Conservation (phyloP, 352 stramenopile species). For the Globisporangium abappressorium region DNA sequence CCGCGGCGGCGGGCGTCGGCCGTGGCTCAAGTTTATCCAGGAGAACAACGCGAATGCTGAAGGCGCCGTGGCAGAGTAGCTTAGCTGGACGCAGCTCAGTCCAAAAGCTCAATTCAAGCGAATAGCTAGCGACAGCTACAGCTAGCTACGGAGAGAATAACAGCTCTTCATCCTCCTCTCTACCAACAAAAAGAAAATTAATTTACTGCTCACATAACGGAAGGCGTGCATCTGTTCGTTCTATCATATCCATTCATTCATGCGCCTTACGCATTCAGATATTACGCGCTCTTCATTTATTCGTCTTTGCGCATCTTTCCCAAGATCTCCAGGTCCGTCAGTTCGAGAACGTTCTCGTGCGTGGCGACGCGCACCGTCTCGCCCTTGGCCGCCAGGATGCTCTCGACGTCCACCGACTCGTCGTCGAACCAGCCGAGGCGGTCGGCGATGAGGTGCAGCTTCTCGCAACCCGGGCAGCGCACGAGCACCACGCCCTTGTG, state of each 20-base stretch:
- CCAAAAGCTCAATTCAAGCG: conserved; percentile 1
- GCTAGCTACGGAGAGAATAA: neutral
- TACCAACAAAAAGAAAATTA: conserved; percentile 12
- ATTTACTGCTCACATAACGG: conserved; percentile 21
- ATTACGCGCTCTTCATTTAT: conserved; percentile 10
- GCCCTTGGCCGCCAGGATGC: conserved; percentile 70
- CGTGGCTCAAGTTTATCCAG: conserved; percentile 74
- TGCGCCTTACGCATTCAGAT: neutral
- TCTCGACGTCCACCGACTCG: conserved; percentile 87
- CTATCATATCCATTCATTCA: conserved; percentile 7
- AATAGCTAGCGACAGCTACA: neutral
- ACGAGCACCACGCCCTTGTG: conserved; percentile 97
- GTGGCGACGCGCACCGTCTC: conserved; percentile 74
- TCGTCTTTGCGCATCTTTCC: conserved; percentile 34
- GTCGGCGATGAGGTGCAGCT: conserved; percentile 98
- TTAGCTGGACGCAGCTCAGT: neutral
- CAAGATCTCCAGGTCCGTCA: conserved; percentile 76
- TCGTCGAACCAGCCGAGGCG: conserved; percentile 92
- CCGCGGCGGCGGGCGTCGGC: conserved; percentile 60
- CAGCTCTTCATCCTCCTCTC: neutral
- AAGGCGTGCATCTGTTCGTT: neutral
- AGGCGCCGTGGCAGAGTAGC: conserved; percentile 14
- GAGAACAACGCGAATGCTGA: conserved; percentile 31
- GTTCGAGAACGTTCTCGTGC: conserved; percentile 75
- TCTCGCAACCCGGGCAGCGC: conserved; percentile 96